Evolutionary conservation across 768 basidiomycete species (phyloP).

Genomic region (Gymnopilus dilepis): DNA sequence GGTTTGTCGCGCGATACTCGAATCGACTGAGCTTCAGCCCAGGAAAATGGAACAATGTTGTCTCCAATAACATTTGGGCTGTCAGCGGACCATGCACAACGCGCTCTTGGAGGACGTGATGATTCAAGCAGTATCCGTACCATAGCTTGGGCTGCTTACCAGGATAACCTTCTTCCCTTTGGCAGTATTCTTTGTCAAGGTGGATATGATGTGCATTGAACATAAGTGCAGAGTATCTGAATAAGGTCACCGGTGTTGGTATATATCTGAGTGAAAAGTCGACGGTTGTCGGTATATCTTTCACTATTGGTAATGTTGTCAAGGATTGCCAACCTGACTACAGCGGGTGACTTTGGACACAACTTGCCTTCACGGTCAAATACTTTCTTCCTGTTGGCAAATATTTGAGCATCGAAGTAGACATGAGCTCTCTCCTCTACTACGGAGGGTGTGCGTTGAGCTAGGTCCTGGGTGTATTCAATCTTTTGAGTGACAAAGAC

Average conservation of each 20-base stretch:
- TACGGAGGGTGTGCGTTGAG: constrained; percentile 50
- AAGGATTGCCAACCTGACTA: neutral
- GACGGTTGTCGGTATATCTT: constrained; percentile 48
- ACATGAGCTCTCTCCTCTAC: constrained; percentile 74
- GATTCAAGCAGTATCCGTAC: neutral
- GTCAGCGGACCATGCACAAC: constrained; percentile 88
- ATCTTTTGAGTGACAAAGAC: constrained; percentile 76
- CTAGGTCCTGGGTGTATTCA: constrained; percentile 48
- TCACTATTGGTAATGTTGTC: constrained; percentile 42
- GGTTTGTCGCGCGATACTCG: constrained; percentile 74
- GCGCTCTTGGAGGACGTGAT: constrained; percentile 54
- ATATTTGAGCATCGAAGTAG: constrained; percentile 43
- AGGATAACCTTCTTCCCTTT: constrained; percentile 70
- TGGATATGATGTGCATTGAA: constrained; percentile 89
- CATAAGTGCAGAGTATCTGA: constrained; percentile 86
- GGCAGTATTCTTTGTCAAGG: constrained; percentile 77
- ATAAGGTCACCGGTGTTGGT: constrained; percentile 74
- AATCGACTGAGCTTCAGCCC: constrained; percentile 53
- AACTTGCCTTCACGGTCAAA: constrained; percentile 50
- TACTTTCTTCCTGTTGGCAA: constrained; percentile 31
- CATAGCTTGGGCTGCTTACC: constrained; percentile 46
- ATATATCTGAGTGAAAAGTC: constrained; percentile 71
- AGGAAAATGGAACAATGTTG: constrained; percentile 55
- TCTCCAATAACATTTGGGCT: constrained; percentile 78
- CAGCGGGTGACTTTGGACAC: constrained; percentile 1